Evolutionary conservation across 768 basidiomycete genomes (phyloP).

Genomic region (Kwoniella heveanensis): DNA sequence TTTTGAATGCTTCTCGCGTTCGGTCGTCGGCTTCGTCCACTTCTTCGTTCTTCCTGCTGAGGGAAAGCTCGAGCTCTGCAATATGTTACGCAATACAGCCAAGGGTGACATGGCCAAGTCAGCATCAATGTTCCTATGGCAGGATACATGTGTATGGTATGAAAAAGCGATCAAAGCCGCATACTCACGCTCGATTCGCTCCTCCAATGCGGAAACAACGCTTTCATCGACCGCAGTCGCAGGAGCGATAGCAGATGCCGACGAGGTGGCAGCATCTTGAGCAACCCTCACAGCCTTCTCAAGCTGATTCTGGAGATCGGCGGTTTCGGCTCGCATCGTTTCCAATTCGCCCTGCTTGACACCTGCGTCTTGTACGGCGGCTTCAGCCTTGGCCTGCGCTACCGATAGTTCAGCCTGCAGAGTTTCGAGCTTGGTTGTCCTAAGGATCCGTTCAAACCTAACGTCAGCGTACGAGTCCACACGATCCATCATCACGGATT

Average conservation of each 20-base stretch:
- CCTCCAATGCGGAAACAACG: constrained; percentile 16
- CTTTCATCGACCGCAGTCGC: constrained; percentile 1
- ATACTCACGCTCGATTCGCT: constrained; percentile 33
- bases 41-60: constrained; percentile 41
- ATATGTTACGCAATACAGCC: background rate
- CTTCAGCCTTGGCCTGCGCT: background rate
- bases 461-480: background rate
- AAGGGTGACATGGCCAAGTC: no score
- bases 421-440: background rate
- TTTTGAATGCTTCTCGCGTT: constrained; percentile 39
- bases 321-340: constrained; percentile 1
- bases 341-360: constrained; percentile 9
- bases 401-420: background rate
- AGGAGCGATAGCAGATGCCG: background rate
- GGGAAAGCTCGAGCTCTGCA: constrained; percentile 39
- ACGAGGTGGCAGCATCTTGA: background rate
- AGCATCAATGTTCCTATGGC: no score
- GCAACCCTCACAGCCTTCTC: constrained; percentile 3
- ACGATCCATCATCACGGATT: background rate
- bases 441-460: background rate
- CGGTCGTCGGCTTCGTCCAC: constrained; percentile 50
- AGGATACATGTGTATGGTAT: no score
- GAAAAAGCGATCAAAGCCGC: no score
- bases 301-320: constrained; percentile 6
- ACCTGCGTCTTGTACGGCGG: background rate